A percentile compares a stretch with the other conserved stretches of the same genome.
phyloP scores from a whole-genome alignment of 352 stramenopile genomes.

The Phytophthora podocarpi region DNA sequence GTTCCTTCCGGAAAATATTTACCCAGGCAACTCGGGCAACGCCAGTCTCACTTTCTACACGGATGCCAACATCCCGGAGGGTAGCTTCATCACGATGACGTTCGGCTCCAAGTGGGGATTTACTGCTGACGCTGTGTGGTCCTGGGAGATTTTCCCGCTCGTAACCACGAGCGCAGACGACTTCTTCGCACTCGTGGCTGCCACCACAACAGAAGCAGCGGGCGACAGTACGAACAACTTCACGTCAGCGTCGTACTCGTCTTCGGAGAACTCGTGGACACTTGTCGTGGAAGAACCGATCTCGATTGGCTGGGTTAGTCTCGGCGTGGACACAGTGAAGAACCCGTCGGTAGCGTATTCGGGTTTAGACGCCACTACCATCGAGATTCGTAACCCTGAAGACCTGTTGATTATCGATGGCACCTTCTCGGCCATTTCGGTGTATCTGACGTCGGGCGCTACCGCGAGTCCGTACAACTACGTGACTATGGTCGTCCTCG shows the following conservation, averaged over 20 bases:
- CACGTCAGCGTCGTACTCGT: constrained; percentile 29
- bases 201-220: neutral
- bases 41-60: constrained; percentile 81
- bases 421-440: constrained; percentile 73
- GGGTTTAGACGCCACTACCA: constrained; percentile 63
- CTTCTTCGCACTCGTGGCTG: constrained; percentile 12
- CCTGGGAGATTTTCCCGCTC: constrained; percentile 45
- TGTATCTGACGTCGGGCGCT: constrained; percentile 64
- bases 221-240: constrained; percentile 32
- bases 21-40: constrained; percentile 80
- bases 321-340: constrained; percentile 72
- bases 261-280: constrained; percentile 55
- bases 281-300: constrained; percentile 59
- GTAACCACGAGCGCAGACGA: constrained; percentile 14
- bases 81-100: constrained; percentile 57
- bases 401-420: constrained; percentile 61
- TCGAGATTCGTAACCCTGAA: constrained; percentile 61
- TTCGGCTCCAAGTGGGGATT: constrained; percentile 76
- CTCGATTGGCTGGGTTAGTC: constrained; percentile 69
- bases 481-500: constrained; percentile 87
- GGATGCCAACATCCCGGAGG: constrained; percentile 55
- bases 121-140: constrained; percentile 50
- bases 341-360: constrained; percentile 76
- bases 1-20: constrained; percentile 86
- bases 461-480: constrained; percentile 89